These are phyloP conservation scores for Peribolospora kevripleyi DNA, from an alignment of 768 basidiomycete genomes.

Conservation along the genomic window DNA sequence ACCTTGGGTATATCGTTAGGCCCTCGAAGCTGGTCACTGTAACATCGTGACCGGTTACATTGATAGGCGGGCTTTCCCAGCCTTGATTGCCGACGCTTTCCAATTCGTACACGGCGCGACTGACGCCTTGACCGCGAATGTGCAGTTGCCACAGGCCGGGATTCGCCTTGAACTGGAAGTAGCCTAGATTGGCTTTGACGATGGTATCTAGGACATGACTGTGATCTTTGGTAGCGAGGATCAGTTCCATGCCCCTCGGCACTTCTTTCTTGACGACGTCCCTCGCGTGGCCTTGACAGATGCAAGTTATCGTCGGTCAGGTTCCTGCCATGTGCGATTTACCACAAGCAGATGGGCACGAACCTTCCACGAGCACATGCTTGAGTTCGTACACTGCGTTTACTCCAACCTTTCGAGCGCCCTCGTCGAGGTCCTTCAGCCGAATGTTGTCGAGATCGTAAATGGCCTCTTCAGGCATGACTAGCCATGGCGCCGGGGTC, in stretches of 20 bases:
- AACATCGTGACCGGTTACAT: conserved; percentile 42
- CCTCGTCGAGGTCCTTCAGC: conserved; percentile 36
- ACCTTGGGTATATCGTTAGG: conserved; percentile 59
- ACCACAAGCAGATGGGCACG: no score
- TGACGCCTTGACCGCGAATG: conserved; percentile 49
- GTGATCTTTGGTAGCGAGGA: no score
- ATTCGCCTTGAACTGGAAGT: conserved; percentile 79
- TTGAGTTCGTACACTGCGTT: conserved; percentile 69
- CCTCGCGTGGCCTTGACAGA: no score
- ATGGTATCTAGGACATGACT: conserved; percentile 36
- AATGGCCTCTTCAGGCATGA: conserved; percentile 59
- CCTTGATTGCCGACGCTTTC: conserved; percentile 75
- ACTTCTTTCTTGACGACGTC: no score
- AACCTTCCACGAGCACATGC: conserved; percentile 78
- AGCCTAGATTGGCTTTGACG: conserved; percentile 83
- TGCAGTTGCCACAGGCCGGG: conserved; percentile 68
- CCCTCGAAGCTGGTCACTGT: conserved; percentile 77
- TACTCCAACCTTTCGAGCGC: conserved; percentile 32
- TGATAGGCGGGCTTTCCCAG: conserved; percentile 53
- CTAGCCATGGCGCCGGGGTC: conserved; percentile 74
- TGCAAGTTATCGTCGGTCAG: no score
- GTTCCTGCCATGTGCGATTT: no score
- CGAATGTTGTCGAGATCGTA: conserved; percentile 95
- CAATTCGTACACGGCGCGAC: conserved; percentile 51
- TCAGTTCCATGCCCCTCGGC: no score